These are phyloP conservation scores for Leccinum subgranulosum DNA, from an alignment of 768 basidiomycete genomes.

Conservation along the genomic window DNA sequence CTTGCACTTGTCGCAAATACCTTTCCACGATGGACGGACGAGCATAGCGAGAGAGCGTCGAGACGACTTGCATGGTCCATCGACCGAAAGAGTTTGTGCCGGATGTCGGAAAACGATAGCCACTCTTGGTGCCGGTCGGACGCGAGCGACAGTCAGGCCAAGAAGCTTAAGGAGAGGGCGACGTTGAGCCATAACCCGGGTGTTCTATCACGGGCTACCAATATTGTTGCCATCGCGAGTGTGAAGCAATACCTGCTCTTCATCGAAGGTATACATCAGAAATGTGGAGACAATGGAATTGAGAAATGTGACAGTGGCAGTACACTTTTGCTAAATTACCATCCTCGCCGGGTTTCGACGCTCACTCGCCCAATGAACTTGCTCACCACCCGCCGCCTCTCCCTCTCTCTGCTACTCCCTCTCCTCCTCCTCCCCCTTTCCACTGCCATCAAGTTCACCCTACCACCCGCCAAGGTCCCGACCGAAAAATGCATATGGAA, in stretches of 20 bases:
- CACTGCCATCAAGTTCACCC: constrained; percentile 80
- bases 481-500: constrained; percentile 94
- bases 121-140: too few relatives aligned
- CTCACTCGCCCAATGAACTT: constrained; percentile 4
- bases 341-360: neutral
- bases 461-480: constrained; percentile 72
- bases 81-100: too few relatives aligned
- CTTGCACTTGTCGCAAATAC: constrained; percentile 37
- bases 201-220: too few relatives aligned
- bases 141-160: too few relatives aligned
- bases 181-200: too few relatives aligned
- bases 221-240: too few relatives aligned
- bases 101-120: too few relatives aligned
- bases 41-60: constrained; percentile 44
- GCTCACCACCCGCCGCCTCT: neutral
- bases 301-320: neutral
- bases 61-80: constrained; percentile 20
- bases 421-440: constrained; percentile 22
- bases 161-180: too few relatives aligned
- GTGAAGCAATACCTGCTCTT: too few relatives aligned
- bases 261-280: too few relatives aligned
- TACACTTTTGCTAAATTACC: neutral
- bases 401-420: constrained; percentile 17
- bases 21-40: neutral
- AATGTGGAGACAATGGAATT: too few relatives aligned